Base-by-base conservation (phyloP, 805 yeast genomes). In the Nakazawaea pomicola region DNA sequence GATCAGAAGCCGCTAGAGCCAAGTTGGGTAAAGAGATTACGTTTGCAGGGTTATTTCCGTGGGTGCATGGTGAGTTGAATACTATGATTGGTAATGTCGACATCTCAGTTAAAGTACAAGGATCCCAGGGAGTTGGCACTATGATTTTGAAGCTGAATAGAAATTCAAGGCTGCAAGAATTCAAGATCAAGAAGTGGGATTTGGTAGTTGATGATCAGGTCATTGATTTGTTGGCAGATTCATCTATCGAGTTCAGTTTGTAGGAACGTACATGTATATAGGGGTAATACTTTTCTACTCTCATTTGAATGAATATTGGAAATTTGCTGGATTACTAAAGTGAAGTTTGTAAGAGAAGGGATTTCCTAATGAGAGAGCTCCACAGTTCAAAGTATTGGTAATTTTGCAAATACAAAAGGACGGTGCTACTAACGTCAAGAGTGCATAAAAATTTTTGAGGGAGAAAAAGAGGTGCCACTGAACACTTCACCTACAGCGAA, bases 21-120 rank as follows among this genome's bases (percentile, higher is more conserved):
- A 55, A 64, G 2, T 64, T 91, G 35, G 98, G 98, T 15, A 76
- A 74, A 35, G 80, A 84, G 53, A 84, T 91, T 48, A 78, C 78
- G 29, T 88, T 82, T 56, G 74, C 77, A 21, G 78, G 81, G 20
- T 63, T 83, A 27, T 75, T 81, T 66, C 98, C 99, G 4, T 93
- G 96, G 96, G 80, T 91, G 45, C 64, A 71, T 43, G 99, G 99
- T 10, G 76, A 78, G 33, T 66, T 93, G 48, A 88, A 90, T 51
- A 87, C 93, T 21, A 88, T 87, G 46, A 72, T 78, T 46, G 96
- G 96, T 19, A 67, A 74, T 15, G 83, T 93, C 30, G 83, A 91
- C 57, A 76, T 93, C 47, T 60, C 61, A 21, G 89, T 88, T 52
- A 62, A 70, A 27, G 84, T 88, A 28, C 70, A 71, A 50, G 99